These are phyloP conservation scores for Chrysoporthe deuterocubensis DNA, from an alignment of 2,329 filamentous ascomycete species.

Conservation along the genomic window DNA sequence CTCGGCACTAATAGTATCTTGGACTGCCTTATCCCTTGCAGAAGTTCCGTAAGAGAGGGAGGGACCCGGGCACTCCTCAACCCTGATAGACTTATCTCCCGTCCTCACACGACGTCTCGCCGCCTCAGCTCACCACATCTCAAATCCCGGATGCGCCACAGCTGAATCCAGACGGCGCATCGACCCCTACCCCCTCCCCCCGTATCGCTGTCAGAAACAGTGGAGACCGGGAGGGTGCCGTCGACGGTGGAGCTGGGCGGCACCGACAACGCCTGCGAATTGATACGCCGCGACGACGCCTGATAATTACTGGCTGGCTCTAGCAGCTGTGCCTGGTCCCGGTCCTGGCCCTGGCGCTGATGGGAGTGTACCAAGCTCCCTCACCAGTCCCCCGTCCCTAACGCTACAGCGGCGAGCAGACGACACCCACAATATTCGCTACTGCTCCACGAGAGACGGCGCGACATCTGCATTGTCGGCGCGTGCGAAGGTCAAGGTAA, in stretches of 20 bases:
- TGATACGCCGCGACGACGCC: slow-evolving; percentile 17
- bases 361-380: slow-evolving; percentile 4
- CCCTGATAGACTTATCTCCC: not conserved
- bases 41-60: not conserved
- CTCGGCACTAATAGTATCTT: not conserved
- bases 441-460: not conserved
- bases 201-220: slow-evolving; percentile 11
- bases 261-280: slow-evolving; percentile 6
- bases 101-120: not conserved
- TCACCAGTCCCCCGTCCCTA: slow-evolving; percentile 5
- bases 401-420: slow-evolving; percentile 6
- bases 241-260: slow-evolving; percentile 16
- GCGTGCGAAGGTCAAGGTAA: slow-evolving; percentile 7
- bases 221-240: slow-evolving; percentile 11
- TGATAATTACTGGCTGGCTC: not conserved
- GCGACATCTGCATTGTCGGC: slow-evolving; percentile 3
- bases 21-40: not conserved
- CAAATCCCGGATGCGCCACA: not conserved
- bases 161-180: not conserved
- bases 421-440: slow-evolving; percentile 2
- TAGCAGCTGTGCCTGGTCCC: not conserved
- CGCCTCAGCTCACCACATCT: slow-evolving; percentile 1
- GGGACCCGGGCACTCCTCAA: not conserved
- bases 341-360: slow-evolving; percentile 8
- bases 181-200: not conserved